Evolutionary conservation across 1,139 yeast species (phyloP).

Genomic region (Debaryomycetaceae sp.): DNA sequence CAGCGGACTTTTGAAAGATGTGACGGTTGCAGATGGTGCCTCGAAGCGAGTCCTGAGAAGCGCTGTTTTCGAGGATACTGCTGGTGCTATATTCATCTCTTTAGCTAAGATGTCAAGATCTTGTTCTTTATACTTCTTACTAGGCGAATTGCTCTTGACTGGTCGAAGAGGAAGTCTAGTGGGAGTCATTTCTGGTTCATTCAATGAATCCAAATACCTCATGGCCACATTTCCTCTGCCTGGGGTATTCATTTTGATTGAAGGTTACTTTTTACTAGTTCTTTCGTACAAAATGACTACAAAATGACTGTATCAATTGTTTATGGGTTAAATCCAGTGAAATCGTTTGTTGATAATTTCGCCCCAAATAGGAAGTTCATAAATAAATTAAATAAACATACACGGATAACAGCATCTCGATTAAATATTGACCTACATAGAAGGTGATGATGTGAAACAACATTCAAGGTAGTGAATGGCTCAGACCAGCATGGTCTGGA

Average conservation of each 20-base stretch:
- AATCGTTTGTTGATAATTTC: background rate
- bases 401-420: background rate
- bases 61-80: slow-evolving; percentile 25
- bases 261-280: background rate
- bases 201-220: slow-evolving; percentile 30
- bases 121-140: slow-evolving; percentile 14
- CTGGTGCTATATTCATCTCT: slow-evolving; percentile 30
- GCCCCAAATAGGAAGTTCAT: background rate
- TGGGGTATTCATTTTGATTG: slow-evolving; percentile 17
- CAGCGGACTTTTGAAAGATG: slow-evolving; percentile 36
- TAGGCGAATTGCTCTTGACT: slow-evolving; percentile 20
- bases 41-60: slow-evolving; percentile 36
- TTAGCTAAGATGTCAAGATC: slow-evolving; percentile 42
- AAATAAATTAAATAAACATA: background rate
- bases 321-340: background rate
- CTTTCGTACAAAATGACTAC: background rate
- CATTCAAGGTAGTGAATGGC: no score
- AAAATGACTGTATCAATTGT: background rate
- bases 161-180: slow-evolving; percentile 31
- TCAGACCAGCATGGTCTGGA: no score
- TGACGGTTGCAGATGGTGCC: slow-evolving; percentile 44
- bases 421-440: background rate
- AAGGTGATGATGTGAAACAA: background rate
- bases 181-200: slow-evolving; percentile 19
- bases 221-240: slow-evolving; percentile 29